These are phyloP conservation scores for Blastocladiella emersonii DNA, from an alignment of 371 early-diverging fungal genomes.

Conservation along the genomic window DNA sequence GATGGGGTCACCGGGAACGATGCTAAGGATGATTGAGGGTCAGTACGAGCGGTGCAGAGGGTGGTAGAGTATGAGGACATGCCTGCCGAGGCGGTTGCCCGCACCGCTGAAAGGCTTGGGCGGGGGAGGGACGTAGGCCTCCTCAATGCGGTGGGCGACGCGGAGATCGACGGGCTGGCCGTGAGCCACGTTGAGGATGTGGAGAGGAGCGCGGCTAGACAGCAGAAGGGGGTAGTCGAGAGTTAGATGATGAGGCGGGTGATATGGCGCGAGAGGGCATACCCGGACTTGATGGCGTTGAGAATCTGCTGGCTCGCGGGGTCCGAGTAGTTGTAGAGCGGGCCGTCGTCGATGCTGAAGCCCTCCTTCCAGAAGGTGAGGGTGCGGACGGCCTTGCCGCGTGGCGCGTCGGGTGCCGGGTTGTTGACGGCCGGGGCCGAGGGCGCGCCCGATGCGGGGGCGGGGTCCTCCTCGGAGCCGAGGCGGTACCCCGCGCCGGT, in stretches of 20 bases:
- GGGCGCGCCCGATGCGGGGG: neutral
- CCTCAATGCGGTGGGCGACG: constrained; percentile 64
- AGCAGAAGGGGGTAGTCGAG: neutral
- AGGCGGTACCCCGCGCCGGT: constrained; percentile 24
- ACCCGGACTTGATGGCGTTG: constrained; percentile 75
- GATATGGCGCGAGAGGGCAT: too few relatives aligned
- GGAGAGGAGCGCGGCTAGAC: constrained; percentile 59
- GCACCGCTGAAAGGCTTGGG: constrained; percentile 69
- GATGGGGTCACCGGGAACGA: constrained; percentile 18
- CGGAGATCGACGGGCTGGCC: constrained; percentile 87
- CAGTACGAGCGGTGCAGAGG: neutral
- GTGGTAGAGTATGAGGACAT: neutral
- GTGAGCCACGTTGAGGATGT: constrained; percentile 71
- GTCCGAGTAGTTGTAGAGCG: constrained; percentile 63
- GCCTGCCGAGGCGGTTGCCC: constrained; percentile 70
- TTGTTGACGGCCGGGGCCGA: neutral
- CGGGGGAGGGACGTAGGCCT: constrained; percentile 76
- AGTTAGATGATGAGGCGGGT: neutral
- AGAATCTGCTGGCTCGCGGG: constrained; percentile 74
- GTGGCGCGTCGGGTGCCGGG: neutral
- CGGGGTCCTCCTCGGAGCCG: constrained; percentile 7
- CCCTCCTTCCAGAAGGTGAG: constrained; percentile 93
- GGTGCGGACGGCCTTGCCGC: constrained; percentile 5
- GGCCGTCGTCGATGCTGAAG: constrained; percentile 89
- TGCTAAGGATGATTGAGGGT: constrained; percentile 1